These are phyloP conservation scores for Porcisia hertigi DNA, from an alignment of 208 protist genomes.

Conservation along the genomic window DNA sequence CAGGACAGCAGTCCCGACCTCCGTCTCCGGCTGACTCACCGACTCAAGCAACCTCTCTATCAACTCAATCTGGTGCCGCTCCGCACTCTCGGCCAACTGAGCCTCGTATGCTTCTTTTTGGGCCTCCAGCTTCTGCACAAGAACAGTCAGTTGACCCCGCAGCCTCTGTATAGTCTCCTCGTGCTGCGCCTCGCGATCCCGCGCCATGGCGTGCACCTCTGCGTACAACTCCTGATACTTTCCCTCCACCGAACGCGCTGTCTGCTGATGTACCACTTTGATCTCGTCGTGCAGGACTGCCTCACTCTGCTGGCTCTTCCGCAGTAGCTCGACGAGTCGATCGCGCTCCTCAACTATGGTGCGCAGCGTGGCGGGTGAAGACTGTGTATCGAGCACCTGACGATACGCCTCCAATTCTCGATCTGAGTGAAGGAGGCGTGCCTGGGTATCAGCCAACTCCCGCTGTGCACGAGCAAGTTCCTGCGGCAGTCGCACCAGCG, in stretches of 20 bases:
- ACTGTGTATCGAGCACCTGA: constrained; percentile 29
- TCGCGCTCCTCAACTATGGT: constrained; percentile 54
- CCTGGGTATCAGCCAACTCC: constrained; percentile 40
- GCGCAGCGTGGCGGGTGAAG: constrained; percentile 36
- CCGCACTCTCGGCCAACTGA: constrained; percentile 22
- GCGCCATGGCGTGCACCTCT: constrained; percentile 27
- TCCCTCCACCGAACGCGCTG: constrained; percentile 16
- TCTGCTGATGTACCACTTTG: constrained; percentile 26
- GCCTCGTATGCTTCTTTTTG: constrained; percentile 31
- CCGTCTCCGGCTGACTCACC: not conserved
- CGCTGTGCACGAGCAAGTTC: constrained; percentile 41
- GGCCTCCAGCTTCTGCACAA: constrained; percentile 15
- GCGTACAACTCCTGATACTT: constrained; percentile 9
- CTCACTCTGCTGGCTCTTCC: constrained; percentile 42
- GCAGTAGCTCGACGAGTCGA: constrained; percentile 52
- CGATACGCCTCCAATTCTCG: constrained; percentile 37
- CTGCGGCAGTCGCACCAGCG: constrained; percentile 42
- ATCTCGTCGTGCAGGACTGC: constrained; percentile 39
- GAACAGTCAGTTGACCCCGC: constrained; percentile 7
- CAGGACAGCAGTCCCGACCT: not conserved
- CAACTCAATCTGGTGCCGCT: constrained; percentile 17
- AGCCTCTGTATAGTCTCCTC: constrained; percentile 13
- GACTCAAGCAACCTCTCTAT: constrained; percentile 31
- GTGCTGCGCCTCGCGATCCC: constrained; percentile 39
- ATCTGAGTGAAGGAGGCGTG: constrained; percentile 32